A percentile compares a stretch with the other conserved stretches of the same genome.
These are phyloP conservation scores for Kwoniella mangroviensis DNA, from an alignment of 768 basidiomycete genomes.

Conservation along the genomic window DNA sequence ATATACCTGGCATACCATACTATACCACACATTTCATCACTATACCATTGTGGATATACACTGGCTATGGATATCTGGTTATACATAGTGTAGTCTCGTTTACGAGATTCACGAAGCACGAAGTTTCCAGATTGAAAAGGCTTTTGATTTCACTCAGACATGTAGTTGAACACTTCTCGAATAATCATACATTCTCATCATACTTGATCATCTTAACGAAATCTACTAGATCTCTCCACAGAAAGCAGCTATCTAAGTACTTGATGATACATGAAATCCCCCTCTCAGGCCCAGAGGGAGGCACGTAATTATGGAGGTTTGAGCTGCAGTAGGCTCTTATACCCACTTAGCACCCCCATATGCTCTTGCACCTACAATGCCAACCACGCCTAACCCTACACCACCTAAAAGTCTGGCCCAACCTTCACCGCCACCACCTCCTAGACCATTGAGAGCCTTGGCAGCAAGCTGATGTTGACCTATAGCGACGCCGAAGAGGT, in stretches of 20 bases:
- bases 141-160: too few relatives aligned
- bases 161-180: background rate
- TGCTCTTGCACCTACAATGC: conserved; percentile 40
- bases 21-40: background rate
- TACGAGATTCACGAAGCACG: too few relatives aligned
- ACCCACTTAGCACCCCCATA: conserved; percentile 40
- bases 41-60: too few relatives aligned
- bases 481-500: conserved; percentile 44
- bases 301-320: too few relatives aligned
- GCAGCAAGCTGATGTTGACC: conserved; percentile 48
- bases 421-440: conserved; percentile 48
- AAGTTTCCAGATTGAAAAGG: too few relatives aligned
- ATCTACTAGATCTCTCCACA: too few relatives aligned
- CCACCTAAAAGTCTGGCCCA: conserved; percentile 49
- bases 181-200: background rate
- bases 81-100: too few relatives aligned
- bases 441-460: conserved; percentile 36
- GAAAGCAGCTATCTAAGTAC: too few relatives aligned
- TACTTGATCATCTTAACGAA: background rate
- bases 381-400: conserved; percentile 37
- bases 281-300: too few relatives aligned
- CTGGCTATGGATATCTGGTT: too few relatives aligned
- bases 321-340: conserved; percentile 6
- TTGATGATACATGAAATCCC: background rate
- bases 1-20: background rate